These are phyloP conservation scores for Fraxinus dipetala DNA, from an alignment of 305 asterid genomes.

Conservation along the genomic window DNA sequence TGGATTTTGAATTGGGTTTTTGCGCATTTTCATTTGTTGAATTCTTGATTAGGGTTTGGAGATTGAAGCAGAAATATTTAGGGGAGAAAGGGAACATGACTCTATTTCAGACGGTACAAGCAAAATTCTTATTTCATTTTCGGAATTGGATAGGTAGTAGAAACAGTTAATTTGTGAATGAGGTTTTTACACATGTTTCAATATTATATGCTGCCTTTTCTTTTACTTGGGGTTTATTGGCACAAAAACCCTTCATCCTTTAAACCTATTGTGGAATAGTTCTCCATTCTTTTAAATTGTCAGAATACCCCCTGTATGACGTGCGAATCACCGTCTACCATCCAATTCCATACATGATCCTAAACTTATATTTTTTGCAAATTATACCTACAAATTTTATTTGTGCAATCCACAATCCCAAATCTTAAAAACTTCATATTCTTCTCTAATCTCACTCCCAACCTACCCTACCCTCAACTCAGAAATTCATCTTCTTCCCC, in stretches of 20 bases:
- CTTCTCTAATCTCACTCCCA: not conserved
- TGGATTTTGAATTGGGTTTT: slow-evolving; percentile 34
- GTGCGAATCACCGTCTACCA: no score
- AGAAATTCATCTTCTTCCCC: no score
- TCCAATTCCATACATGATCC: no score
- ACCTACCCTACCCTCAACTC: no score
- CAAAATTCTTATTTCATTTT: slow-evolving; percentile 17
- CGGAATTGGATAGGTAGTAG: slow-evolving; percentile 33
- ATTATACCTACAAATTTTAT: no score
- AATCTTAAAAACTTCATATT: not conserved
- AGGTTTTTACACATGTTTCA: slow-evolving; percentile 45
- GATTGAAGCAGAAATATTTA: not conserved
- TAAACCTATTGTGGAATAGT: no score
- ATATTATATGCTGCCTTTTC: not conserved
- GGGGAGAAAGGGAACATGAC: slow-evolving; percentile 36
- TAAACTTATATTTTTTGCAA: no score
- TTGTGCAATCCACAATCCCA: not conserved
- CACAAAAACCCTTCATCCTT: not conserved
- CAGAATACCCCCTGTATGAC: no score
- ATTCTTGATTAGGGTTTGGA: slow-evolving; percentile 30
- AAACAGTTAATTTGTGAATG: slow-evolving; percentile 47
- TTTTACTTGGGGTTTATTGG: not conserved
- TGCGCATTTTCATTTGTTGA: slow-evolving; percentile 35
- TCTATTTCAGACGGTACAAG: slow-evolving; percentile 20
- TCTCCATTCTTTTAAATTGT: no score